Percentiles rank a stretch among this genome's conserved stretches.
phyloP scores from a whole-genome alignment of 768 basidiomycete species.

The Pleurotus cornucopiae region DNA sequence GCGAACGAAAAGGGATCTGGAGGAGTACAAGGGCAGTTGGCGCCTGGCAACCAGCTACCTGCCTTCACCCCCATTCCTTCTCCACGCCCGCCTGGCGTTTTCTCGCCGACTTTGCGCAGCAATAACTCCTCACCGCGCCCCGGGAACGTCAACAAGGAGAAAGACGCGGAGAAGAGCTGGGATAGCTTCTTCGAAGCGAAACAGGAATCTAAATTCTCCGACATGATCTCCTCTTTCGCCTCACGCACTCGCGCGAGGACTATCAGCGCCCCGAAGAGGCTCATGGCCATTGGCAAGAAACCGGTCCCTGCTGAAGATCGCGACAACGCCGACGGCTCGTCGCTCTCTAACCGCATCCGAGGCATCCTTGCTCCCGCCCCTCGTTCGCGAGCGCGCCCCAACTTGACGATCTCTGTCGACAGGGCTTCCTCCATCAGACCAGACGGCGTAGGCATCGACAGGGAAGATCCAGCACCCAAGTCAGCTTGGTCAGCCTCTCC shows the following conservation, averaged over 20 bases:
- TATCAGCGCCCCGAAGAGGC: conserved; percentile 31
- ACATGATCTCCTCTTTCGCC: conserved; percentile 15
- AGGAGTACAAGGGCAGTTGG: conserved; percentile 11
- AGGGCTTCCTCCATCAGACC: conserved; percentile 26
- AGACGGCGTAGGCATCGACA: conserved; percentile 17
- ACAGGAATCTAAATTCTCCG: conserved; percentile 6
- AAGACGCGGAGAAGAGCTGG: conserved; percentile 35
- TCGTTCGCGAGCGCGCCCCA: conserved; percentile 21
- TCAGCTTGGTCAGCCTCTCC: conserved; percentile 21
- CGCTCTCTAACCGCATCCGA: background rate
- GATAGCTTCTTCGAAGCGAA: conserved; percentile 34
- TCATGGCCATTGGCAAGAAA: conserved; percentile 42
- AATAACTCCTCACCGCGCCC: conserved; percentile 14
- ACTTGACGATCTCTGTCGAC: conserved; percentile 41
- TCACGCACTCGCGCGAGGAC: conserved; percentile 18
- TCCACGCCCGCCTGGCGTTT: conserved; percentile 21
- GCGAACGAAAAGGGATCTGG: conserved; percentile 17
- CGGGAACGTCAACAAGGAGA: conserved; percentile 11
- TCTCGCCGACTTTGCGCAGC: conserved; percentile 17
- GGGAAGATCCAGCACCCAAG: conserved; percentile 22
- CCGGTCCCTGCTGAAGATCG: conserved; percentile 28
- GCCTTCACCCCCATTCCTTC: conserved; percentile 51
- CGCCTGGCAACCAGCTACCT: conserved; percentile 24
- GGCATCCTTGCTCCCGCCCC: conserved; percentile 18
- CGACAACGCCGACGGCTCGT: conserved; percentile 11